phyloP scores from a whole-genome alignment of 2,329 filamentous ascomycete genomes.

The Samsoniella hepiali region DNA sequence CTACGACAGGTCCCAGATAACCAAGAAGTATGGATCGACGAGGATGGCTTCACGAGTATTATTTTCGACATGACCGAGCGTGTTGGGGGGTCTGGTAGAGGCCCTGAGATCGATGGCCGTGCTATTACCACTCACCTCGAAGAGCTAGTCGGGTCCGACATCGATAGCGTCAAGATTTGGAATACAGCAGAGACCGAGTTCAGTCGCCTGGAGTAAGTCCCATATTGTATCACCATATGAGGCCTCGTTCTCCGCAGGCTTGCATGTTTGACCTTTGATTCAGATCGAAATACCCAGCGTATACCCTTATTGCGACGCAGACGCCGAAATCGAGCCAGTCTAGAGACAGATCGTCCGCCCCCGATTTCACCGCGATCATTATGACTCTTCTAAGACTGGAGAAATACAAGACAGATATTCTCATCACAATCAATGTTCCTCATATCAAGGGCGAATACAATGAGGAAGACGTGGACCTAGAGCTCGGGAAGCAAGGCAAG shows the following conservation, averaged over 20 bases:
- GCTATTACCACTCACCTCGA: slow-evolving; percentile 68
- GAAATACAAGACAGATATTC: slow-evolving; percentile 71
- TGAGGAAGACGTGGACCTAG: slow-evolving; percentile 67
- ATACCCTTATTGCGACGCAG: slow-evolving; percentile 68
- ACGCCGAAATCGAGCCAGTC: slow-evolving; percentile 39
- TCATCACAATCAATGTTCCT: slow-evolving; percentile 86
- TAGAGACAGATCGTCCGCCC: slow-evolving; percentile 38
- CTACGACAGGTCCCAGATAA: slow-evolving; percentile 78
- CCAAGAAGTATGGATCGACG: slow-evolving; percentile 89
- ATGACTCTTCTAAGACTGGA: slow-evolving; percentile 75
- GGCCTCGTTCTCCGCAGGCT: neutral
- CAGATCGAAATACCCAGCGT: slow-evolving; percentile 52
- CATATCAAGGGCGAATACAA: slow-evolving; percentile 73
- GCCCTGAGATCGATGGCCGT: slow-evolving; percentile 62
- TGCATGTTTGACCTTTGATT: slow-evolving; percentile 28
- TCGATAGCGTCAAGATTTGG: slow-evolving; percentile 63
- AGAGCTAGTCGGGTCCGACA: slow-evolving; percentile 64
- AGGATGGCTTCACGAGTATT: slow-evolving; percentile 77
- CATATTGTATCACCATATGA: neutral
- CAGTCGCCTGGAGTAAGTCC: slow-evolving; percentile 49
- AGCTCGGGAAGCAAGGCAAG: slow-evolving; percentile 62
- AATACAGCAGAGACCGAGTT: slow-evolving; percentile 61
- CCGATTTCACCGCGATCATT: slow-evolving; percentile 70
- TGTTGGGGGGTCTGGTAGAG: slow-evolving; percentile 54
- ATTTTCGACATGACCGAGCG: slow-evolving; percentile 90